phyloP scores from a whole-genome alignment of 352 stramenopile genomes.

The Globisporangium viniferum region DNA sequence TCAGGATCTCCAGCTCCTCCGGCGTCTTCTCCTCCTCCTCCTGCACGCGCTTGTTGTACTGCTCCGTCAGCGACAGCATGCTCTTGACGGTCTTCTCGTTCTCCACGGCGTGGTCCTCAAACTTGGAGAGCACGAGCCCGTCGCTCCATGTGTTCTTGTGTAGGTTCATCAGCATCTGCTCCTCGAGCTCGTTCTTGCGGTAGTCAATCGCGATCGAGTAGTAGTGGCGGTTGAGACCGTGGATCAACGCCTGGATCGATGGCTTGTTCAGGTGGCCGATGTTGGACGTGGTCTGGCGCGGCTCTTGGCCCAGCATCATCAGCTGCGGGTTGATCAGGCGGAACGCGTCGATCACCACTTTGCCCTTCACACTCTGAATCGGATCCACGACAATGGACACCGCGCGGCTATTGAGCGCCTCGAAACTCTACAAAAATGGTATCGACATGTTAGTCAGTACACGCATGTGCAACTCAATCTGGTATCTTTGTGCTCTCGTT shows the following conservation, averaged over 20 bases:
- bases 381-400: constrained; percentile 99
- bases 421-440: constrained; percentile 84
- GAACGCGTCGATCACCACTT: constrained; percentile 99
- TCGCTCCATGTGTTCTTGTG: constrained; percentile 98
- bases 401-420: constrained; percentile 96
- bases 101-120: constrained; percentile 93
- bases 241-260: constrained; percentile 97
- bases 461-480: not conserved
- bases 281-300: constrained; percentile 98
- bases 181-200: constrained; percentile 99
- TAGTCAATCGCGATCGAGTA: constrained; percentile 98
- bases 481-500: not conserved
- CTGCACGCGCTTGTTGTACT: constrained; percentile 96
- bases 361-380: constrained; percentile 99
- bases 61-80: constrained; percentile 95
- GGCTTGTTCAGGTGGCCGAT: constrained; percentile 99
- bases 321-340: constrained; percentile 98
- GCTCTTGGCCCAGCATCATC: constrained; percentile 98
- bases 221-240: constrained; percentile 98
- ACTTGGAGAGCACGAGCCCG: constrained; percentile 92
- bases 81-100: constrained; percentile 93
- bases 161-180: constrained; percentile 99
- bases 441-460: not conserved
- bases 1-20: constrained; percentile 96
- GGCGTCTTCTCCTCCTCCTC: constrained; percentile 97